Base-by-base conservation (phyloP, 805 yeast species). In the Candida suzukii region DNA sequence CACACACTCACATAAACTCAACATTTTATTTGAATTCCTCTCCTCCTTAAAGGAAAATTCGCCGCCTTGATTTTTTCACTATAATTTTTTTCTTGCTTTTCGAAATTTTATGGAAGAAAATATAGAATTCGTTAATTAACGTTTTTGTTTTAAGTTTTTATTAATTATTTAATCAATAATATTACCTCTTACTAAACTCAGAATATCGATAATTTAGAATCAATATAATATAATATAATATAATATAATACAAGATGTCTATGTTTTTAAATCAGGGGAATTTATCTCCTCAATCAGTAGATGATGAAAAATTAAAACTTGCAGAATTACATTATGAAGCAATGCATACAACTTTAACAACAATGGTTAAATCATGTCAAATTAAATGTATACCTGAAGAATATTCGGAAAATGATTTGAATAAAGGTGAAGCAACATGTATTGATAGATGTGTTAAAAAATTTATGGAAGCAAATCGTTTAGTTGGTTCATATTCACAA, bases 391-490 rank as follows among this genome's bases (percentile, higher is more conserved):
- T 93, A 32, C 81, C 83, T n/a, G 76, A 70, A n/a, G 85, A 82
- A 31, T 90, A 84, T 62, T 86, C 87, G 14, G 98, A 91, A 52
- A 71, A 76, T 10, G 97, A 91, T 21, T 66, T 90, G 41, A 79
- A 77, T 48, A 88, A 88, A 53, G 97, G 96, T 29, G 97, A 90
- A 57, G 63, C 70, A 44, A 72, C 76, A 35, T 91, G 97, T 58
- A 65, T 86, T 11, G 96, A 88, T 59, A 68, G 97, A 45, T 90
- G 98, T 64, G 91, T 85, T 35, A 63, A 78, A 47, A 90, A 90
- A 60, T 88, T 81, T 61, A 85, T 88, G 67, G 72, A 72, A 51
- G 81, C 88, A 36, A 88, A 82, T 57, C 60, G 75, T 35, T 56
- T 72, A 40, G 66, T 86, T 25, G 93, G 91, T 0, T 71, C 68